Evolutionary conservation across 2,329 filamentous ascomycete species (phyloP).

Genomic region (Aureobasidium lini): DNA sequence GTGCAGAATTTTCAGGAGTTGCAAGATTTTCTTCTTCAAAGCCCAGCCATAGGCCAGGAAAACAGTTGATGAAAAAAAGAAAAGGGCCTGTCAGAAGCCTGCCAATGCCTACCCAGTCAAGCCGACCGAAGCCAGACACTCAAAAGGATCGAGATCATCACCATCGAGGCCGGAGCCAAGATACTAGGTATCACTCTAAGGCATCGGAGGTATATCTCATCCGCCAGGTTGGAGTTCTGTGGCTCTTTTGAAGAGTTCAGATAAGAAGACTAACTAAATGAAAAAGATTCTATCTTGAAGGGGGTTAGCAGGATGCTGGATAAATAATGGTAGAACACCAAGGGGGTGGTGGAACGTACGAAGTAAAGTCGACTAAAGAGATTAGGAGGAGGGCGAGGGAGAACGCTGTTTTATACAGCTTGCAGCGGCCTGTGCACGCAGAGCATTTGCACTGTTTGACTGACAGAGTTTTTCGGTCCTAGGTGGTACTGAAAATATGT

Average conservation of each 20-base stretch:
- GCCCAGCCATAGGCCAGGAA: slow-evolving; percentile 5
- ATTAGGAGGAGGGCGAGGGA: slow-evolving; percentile 15
- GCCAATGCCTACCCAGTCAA: slow-evolving; percentile 17
- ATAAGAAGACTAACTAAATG: slow-evolving; percentile 85
- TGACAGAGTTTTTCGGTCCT: background rate
- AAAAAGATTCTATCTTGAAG: slow-evolving; percentile 68
- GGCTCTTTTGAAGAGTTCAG: slow-evolving; percentile 88
- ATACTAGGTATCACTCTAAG: slow-evolving; percentile 67
- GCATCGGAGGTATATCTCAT: slow-evolving; percentile 78
- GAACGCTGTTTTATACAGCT: slow-evolving; percentile 3
- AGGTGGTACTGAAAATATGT: background rate
- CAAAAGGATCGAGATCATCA: slow-evolving; percentile 18
- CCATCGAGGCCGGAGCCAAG: slow-evolving; percentile 14
- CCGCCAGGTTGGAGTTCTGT: slow-evolving; percentile 91
- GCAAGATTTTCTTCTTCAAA: slow-evolving; percentile 9
- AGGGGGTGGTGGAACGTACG: background rate
- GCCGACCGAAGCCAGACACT: slow-evolving; percentile 18
- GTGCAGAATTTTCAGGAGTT: background rate
- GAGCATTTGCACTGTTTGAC: slow-evolving; percentile 5
- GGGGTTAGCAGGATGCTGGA: background rate
- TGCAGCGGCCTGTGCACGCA: background rate
- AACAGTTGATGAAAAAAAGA: slow-evolving; percentile 11
- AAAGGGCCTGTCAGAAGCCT: slow-evolving; percentile 18
- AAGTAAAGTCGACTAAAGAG: slow-evolving; percentile 18
- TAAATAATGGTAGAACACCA: background rate